phyloP scores from a whole-genome alignment of 1,139 yeast species.

The Scheffersomyces insectosa region DNA sequence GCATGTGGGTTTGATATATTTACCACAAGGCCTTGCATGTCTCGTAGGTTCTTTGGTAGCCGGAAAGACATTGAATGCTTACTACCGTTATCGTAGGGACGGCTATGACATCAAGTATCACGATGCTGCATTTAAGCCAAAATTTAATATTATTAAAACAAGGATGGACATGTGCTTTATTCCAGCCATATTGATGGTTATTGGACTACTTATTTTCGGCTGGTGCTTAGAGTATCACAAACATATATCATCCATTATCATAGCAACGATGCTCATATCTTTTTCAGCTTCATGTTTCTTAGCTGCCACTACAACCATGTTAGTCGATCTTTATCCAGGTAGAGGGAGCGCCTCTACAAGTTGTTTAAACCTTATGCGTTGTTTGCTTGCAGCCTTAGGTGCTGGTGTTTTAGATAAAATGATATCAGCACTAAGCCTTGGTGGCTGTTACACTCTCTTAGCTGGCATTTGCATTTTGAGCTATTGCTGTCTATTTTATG shows the following conservation, averaged over 20 bases:
- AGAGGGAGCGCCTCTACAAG: constrained; percentile 39
- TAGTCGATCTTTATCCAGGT: constrained; percentile 38
- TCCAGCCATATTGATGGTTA: constrained; percentile 23
- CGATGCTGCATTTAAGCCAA: constrained; percentile 19
- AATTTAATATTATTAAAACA: constrained; percentile 28
- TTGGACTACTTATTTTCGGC: constrained; percentile 39
- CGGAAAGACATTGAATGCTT: constrained; percentile 30
- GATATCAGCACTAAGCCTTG: constrained; percentile 28
- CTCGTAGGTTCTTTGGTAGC: constrained; percentile 30
- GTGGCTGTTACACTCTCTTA: constrained; percentile 39
- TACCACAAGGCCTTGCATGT: constrained; percentile 40
- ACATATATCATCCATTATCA: constrained; percentile 30
- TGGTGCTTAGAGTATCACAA: constrained; percentile 36
- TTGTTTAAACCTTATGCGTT: constrained; percentile 37
- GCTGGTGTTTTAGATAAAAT: constrained; percentile 35
- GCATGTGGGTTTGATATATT: constrained; percentile 39
- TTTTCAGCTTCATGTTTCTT: constrained; percentile 28
- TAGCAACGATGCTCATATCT: constrained; percentile 32
- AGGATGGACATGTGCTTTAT: constrained; percentile 28
- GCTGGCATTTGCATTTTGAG: constrained; percentile 25
- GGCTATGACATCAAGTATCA: constrained; percentile 18
- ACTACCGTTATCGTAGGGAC: constrained; percentile 22
- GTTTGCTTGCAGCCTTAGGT: constrained; percentile 36
- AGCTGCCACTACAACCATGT: constrained; percentile 32
- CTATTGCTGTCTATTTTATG: neutral